phyloP scores from a whole-genome alignment of 148 eudicot species.

The Amaranthus cruentus region DNA sequence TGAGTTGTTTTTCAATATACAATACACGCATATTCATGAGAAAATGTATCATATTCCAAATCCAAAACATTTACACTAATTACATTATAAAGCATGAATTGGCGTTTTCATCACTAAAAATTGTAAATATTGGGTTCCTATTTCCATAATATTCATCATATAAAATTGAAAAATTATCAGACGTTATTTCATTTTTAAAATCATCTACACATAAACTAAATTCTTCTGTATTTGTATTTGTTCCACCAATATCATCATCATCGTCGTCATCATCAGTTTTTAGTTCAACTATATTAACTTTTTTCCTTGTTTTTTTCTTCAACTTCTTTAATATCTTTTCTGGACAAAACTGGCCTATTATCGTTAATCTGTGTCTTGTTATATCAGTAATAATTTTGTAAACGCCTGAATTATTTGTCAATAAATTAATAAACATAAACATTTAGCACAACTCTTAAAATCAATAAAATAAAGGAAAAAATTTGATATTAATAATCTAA shows the following conservation, averaged over 20 bases:
- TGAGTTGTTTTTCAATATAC: too few relatives aligned
- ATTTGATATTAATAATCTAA: too few relatives aligned
- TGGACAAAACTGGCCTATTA: constrained; percentile 28
- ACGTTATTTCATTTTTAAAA: background rate
- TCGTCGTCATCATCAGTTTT: background rate
- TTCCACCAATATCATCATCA: background rate
- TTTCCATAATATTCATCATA: background rate
- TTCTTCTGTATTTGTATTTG: background rate
- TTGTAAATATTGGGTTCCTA: constrained; percentile 16
- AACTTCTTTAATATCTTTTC: constrained; percentile 24
- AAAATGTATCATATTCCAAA: too few relatives aligned
- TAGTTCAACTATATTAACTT: constrained; percentile 4
- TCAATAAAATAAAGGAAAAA: too few relatives aligned
- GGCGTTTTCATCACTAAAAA: constrained; percentile 35
- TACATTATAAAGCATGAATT: constrained; percentile 30
- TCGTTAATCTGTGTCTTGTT: constrained; percentile 24
- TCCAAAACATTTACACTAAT: background rate
- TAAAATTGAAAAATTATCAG: background rate
- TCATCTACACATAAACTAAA: background rate
- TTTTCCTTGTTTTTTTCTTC: constrained; percentile 30
- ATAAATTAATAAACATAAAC: background rate
- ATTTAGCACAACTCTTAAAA: background rate
- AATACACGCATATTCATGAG: too few relatives aligned
- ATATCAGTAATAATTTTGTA: constrained; percentile 32
- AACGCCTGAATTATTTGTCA: constrained; percentile 25